Base-by-base conservation (phyloP, 2,329 filamentous ascomycete species). In the Epichloe glyceriae region DNA sequence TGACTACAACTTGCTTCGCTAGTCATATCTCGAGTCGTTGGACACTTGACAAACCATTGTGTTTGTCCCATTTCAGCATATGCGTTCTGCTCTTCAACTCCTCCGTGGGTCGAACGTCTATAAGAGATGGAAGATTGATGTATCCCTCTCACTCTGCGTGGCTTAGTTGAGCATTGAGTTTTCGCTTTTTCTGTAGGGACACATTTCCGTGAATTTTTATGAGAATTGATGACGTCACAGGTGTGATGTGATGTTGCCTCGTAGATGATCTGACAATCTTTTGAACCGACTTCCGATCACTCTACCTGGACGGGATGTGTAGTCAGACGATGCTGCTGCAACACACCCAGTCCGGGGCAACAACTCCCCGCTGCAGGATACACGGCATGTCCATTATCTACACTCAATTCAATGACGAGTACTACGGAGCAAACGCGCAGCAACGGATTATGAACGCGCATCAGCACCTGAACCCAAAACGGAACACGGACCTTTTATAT, bases 81-180 rank as follows among this genome's bases (percentile, higher is more conserved):
- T 75, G 62, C 73, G 71, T 73, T 73, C 70, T 67, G 65, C 66
- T 60, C 63, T 63, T 64, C 60, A 57, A 58, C 69, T 73, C 67
- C 62, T 65, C 73, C 71, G 62, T 75, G 73, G 70, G 70, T 70
- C 67, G 70, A 70, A 73, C 66, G 73, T 70, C 73, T 75, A 76
- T 71, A 70, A 70, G 65, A 68, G 66, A 70, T 76, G 73, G 73
- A 70, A 76, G 68, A 76, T 69, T 54, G 57, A 74, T 58, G 64
- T 54, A 60, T 64, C 70, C 73, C 73, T 70, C 67, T 72, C 71
- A 75, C 73, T 76, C 72, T 75, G 73, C 70, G 64, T 64, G 56
- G 58, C 69, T 71, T 62, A 66, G 54, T 66, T 66, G 62, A 56
- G 62, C 65, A 66, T 70, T 66, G 68, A 66, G 69, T 62, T 66